These are phyloP conservation scores for Phytophthora sp. DNA, from an alignment of 352 stramenopile species.

Conservation along the genomic window DNA sequence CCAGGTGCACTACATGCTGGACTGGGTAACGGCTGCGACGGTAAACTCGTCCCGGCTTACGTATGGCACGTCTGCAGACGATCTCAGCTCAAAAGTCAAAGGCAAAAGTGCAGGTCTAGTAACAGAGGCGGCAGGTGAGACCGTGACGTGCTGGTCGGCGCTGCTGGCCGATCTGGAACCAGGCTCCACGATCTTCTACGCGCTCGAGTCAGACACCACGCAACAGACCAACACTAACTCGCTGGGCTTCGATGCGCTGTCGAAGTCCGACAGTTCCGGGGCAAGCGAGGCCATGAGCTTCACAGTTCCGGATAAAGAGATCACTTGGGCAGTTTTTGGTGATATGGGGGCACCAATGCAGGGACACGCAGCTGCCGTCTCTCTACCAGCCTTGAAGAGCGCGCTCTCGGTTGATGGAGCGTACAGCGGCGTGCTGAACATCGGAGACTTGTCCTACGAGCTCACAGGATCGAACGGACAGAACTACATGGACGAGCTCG, in stretches of 20 bases:
- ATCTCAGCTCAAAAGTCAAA: conserved; percentile 40
- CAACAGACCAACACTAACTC: conserved; percentile 16
- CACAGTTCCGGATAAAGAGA: conserved; percentile 43
- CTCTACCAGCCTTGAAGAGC: conserved; percentile 67
- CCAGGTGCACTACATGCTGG: conserved; percentile 65
- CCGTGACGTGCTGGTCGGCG: conserved; percentile 67
- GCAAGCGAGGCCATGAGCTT: conserved; percentile 44
- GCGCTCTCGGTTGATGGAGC: conserved; percentile 39
- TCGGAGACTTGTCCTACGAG: conserved; percentile 79
- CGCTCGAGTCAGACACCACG: conserved; percentile 38
- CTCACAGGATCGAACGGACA: conserved; percentile 61
- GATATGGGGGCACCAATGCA: conserved; percentile 67
- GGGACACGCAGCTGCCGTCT: conserved; percentile 59
- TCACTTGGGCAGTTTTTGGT: conserved; percentile 83
- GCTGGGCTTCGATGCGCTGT: conserved; percentile 26
- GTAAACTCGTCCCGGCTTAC: conserved; percentile 44
- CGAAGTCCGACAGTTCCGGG: conserved; percentile 11
- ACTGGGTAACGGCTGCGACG: conserved; percentile 63
- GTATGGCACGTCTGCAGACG: conserved; percentile 49
- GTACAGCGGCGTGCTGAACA: conserved; percentile 73
- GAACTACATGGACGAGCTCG: conserved; percentile 79
- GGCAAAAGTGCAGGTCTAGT: conserved; percentile 51
- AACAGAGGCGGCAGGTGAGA: conserved; percentile 44
- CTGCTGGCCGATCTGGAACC: conserved; percentile 52
- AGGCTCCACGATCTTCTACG: conserved; percentile 66